These are phyloP conservation scores for Bassia scoparia DNA, from an alignment of 148 eudicot species.

Conservation along the genomic window DNA sequence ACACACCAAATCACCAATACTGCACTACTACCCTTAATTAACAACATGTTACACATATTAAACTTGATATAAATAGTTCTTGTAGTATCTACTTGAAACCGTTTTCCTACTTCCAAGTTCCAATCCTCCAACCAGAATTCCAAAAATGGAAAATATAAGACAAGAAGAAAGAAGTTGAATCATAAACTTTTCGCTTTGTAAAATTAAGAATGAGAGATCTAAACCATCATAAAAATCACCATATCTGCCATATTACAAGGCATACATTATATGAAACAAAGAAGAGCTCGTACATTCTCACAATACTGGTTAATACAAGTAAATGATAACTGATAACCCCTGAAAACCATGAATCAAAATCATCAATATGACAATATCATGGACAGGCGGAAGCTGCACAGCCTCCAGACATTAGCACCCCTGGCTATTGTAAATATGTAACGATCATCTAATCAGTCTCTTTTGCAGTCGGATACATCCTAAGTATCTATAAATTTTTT, in stretches of 20 bases:
- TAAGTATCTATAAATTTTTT: too few species aligned
- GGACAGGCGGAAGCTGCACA: too few species aligned
- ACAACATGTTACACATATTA: background rate
- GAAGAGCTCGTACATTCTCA: background rate
- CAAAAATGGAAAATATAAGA: background rate
- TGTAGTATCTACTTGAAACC: background rate
- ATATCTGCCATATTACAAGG: background rate
- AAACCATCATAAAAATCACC: background rate
- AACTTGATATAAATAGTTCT: background rate
- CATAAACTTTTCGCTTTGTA: background rate
- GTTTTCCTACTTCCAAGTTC: background rate
- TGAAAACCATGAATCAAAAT: background rate
- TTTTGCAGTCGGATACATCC: background rate
- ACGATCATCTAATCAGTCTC: background rate
- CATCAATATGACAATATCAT: background rate
- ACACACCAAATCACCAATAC: background rate
- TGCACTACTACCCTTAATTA: too few species aligned
- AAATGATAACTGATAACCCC: background rate
- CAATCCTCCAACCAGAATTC: background rate
- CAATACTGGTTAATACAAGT: background rate
- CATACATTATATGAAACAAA: background rate
- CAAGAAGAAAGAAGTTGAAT: background rate
- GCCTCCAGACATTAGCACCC: background rate
- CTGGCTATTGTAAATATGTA: background rate
- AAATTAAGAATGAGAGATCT: background rate